These are phyloP conservation scores for Blastobotrys mokoenaii DNA, from an alignment of 805 yeast genomes.

Conservation along the genomic window DNA sequence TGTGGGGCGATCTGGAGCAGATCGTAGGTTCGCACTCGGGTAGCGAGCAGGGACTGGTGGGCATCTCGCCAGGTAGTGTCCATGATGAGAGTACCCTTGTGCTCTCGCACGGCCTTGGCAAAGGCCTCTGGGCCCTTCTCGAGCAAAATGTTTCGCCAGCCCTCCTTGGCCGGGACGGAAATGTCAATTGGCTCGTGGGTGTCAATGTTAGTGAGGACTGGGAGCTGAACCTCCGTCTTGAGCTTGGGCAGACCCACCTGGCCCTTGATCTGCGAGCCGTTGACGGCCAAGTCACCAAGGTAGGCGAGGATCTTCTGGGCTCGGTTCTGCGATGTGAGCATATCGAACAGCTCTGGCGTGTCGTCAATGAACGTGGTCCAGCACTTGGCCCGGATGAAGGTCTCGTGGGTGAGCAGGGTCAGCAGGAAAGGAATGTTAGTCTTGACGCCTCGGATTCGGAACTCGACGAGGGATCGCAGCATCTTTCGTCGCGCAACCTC, in stretches of 20 bases:
- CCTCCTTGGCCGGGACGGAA: slow-evolving; percentile 50
- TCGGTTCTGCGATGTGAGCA: slow-evolving; percentile 92
- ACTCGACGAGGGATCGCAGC: slow-evolving; percentile 94
- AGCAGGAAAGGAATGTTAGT: slow-evolving; percentile 95
- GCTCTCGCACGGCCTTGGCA: slow-evolving; percentile 77
- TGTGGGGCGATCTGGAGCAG: slow-evolving; percentile 85
- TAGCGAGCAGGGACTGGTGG: slow-evolving; percentile 94
- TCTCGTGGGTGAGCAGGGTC: slow-evolving; percentile 82
- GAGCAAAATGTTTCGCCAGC: slow-evolving; percentile 87
- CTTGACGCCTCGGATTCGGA: slow-evolving; percentile 98
- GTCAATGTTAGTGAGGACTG: slow-evolving; percentile 53
- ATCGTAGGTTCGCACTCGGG: slow-evolving; percentile 94
- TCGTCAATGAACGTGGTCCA: slow-evolving; percentile 99
- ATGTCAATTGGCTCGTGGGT: slow-evolving; percentile 58
- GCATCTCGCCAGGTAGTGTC: slow-evolving; percentile 99
- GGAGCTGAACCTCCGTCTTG: slow-evolving; percentile 64
- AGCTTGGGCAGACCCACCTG: slow-evolving; percentile 90
- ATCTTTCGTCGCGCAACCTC: slow-evolving; percentile 97
- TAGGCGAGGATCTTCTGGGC: slow-evolving; percentile 89
- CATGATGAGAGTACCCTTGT: slow-evolving; percentile 85
- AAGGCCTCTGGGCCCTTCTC: slow-evolving; percentile 83
- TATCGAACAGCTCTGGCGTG: slow-evolving; percentile 90
- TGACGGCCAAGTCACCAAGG: slow-evolving; percentile 88
- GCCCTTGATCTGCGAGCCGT: slow-evolving; percentile 93
- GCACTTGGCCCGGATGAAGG: slow-evolving; percentile 77